Percentiles rank a stretch among this genome's conserved stretches.
Evolutionary conservation across 805 yeast species (phyloP).

Genomic region (Peterozyma xylosa): DNA sequence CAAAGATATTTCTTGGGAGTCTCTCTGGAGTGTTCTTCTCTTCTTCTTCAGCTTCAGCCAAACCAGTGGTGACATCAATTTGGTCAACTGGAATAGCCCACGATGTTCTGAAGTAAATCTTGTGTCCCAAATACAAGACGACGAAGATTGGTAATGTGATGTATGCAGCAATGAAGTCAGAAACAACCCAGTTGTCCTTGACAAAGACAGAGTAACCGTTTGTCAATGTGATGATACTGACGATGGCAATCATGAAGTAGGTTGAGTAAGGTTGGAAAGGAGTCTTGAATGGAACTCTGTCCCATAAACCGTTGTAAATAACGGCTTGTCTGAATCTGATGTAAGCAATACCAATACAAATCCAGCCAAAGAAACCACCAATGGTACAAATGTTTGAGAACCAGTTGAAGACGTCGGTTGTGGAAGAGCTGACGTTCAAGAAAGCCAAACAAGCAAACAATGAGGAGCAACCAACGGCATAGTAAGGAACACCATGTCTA

Average conservation of each 20-base stretch:
- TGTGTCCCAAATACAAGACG: slow-evolving; percentile 51
- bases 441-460: slow-evolving; percentile 47
- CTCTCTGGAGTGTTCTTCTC: slow-evolving; percentile 29
- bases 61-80: slow-evolving; percentile 54
- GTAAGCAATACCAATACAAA: slow-evolving; percentile 43
- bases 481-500: slow-evolving; percentile 50
- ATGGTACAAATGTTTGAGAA: slow-evolving; percentile 58
- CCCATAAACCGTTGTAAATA: slow-evolving; percentile 38
- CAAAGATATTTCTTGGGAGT: slow-evolving; percentile 30
- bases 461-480: slow-evolving; percentile 36
- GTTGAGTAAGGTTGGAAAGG: slow-evolving; percentile 51
- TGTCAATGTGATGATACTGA: slow-evolving; percentile 51
- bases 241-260: slow-evolving; percentile 42
- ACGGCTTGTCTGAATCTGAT: slow-evolving; percentile 62
- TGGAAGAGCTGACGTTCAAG: slow-evolving; percentile 44
- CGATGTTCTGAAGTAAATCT: slow-evolving; percentile 23
- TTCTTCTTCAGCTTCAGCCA: slow-evolving; percentile 53
- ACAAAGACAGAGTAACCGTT: slow-evolving; percentile 69
- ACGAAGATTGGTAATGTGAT: slow-evolving; percentile 54
- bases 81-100: slow-evolving; percentile 47
- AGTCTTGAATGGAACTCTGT: slow-evolving; percentile 53
- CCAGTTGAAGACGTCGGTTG: slow-evolving; percentile 55
- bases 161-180: slow-evolving; percentile 67
- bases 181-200: slow-evolving; percentile 36
- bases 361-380: slow-evolving; percentile 63